Base-by-base conservation (phyloP, 1,284 basidiomycete species). In the Marasmius tenuissimus region DNA sequence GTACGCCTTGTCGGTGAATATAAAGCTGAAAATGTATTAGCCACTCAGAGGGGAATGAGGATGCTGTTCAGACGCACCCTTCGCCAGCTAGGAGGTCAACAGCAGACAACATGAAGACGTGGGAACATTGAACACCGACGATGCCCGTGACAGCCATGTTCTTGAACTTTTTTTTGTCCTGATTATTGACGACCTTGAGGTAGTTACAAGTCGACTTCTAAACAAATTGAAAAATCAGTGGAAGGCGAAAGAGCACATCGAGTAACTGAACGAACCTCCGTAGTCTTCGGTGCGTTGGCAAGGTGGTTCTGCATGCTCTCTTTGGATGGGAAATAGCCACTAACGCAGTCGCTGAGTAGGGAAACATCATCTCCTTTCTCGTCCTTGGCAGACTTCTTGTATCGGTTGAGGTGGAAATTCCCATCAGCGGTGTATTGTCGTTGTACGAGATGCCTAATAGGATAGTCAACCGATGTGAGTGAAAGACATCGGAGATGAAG, bases 151-250 rank as follows among this genome's bases (percentile, higher is more conserved):
- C 59, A 16, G 67, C 66, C 68, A 71, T 70, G 48, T 71, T 70
- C 37, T 67, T 67, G 60, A 73, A 72, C 52, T 73, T 72, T 55
- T 69, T 70, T 16, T 63, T 59, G 45, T 72, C 65, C 51, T 72
- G 70, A 18, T 71, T 71, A 6, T 71, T 68, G 1, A 68, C 57
- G 0, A 65, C 71, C 10, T 72, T 69, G 1, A 71, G 62, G 57
- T 69, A 63, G 12, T 61, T 57, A 47, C 71, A 72, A 0, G 65
- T 66, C 4, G 63, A 63, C 62, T 72, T 71, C 71, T 72, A 54
- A n/a, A n/a, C n/a, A n/a, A n/a, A n/a, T n/a, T n/a, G n/a, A n/a
- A n/a, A n/a, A n/a, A n/a, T n/a, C n/a, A n/a, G n/a, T n/a, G n/a
- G n/a, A n/a, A n/a, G n/a, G n/a, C n/a, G n/a, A n/a, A n/a, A n/a